Conservation (phyloP, 2,329 filamentous ascomycete species). For the Trichoderma atroviride region DNA sequence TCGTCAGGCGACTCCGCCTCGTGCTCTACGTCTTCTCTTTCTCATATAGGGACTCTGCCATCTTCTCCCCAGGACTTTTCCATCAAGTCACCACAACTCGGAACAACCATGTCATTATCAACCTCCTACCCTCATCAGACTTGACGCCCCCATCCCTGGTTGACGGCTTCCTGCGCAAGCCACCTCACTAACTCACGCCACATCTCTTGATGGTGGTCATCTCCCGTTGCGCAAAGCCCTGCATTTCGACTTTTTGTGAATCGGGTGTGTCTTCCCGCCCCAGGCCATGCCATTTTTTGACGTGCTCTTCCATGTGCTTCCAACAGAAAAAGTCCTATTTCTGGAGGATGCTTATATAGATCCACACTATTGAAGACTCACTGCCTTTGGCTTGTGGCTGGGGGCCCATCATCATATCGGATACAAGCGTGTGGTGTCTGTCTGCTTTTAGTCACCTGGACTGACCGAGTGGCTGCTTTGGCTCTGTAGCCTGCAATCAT, state of each 20-base stretch:
- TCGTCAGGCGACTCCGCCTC: slow-evolving; percentile 28
- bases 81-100: neutral
- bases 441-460: slow-evolving; percentile 26
- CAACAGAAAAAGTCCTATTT: slow-evolving; percentile 26
- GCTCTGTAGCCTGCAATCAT: slow-evolving; percentile 5
- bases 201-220: slow-evolving; percentile 24
- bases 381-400: slow-evolving; percentile 15
- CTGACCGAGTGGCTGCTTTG: slow-evolving; percentile 24
- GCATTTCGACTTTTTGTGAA: slow-evolving; percentile 1
- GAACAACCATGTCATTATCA: neutral
- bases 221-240: neutral
- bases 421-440: slow-evolving; percentile 19
- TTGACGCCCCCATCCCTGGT: slow-evolving; percentile 1
- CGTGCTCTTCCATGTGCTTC: slow-evolving; percentile 24
- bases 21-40: slow-evolving; percentile 20
- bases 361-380: neutral
- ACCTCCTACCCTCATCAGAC: neutral
- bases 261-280: slow-evolving; percentile 23
- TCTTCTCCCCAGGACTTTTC: slow-evolving; percentile 7
- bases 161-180: slow-evolving; percentile 22
- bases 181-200: slow-evolving; percentile 25
- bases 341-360: slow-evolving; percentile 5
- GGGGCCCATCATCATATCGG: slow-evolving; percentile 16
- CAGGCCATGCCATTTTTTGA: slow-evolving; percentile 21
- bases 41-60: neutral